Conservation (phyloP, 305 asterid species). For the Euphrasia arctica region DNA sequence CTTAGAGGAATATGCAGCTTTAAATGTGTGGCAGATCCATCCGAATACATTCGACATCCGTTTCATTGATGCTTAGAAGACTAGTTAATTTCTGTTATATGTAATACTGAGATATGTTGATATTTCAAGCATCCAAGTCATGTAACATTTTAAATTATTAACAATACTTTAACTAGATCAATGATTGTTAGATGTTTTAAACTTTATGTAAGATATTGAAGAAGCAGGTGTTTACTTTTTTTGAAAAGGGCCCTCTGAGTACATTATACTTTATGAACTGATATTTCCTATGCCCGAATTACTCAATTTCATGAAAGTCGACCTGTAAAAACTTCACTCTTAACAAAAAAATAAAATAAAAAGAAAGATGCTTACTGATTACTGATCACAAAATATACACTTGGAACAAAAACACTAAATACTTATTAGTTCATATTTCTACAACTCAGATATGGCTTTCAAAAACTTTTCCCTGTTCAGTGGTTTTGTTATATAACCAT, state of each 20-base stretch:
- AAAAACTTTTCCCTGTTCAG: slow-evolving; percentile 30
- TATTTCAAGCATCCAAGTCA: neutral
- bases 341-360: neutral
- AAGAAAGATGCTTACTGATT: neutral
- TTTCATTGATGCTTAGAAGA: slow-evolving; percentile 73
- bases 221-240: neutral
- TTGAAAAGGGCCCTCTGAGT: neutral
- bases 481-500: slow-evolving; percentile 47
- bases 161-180: neutral
- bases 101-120: neutral
- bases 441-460: slow-evolving; percentile 20
- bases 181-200: neutral
- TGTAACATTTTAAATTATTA: neutral
- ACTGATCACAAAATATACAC: neutral
- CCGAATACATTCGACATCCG: slow-evolving; percentile 92
- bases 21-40: slow-evolving; percentile 98
- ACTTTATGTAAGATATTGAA: neutral
- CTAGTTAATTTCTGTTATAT: neutral
- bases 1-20: slow-evolving; percentile 93
- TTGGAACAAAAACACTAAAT: neutral
- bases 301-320: too few species aligned
- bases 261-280: neutral
- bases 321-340: too few species aligned
- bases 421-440: neutral
- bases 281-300: neutral